Evolutionary conservation across 2,329 filamentous ascomycete genomes (phyloP), one percentile per base, ranked within the genome.

Genomic region (Reticulascus tulasneorum): DNA sequence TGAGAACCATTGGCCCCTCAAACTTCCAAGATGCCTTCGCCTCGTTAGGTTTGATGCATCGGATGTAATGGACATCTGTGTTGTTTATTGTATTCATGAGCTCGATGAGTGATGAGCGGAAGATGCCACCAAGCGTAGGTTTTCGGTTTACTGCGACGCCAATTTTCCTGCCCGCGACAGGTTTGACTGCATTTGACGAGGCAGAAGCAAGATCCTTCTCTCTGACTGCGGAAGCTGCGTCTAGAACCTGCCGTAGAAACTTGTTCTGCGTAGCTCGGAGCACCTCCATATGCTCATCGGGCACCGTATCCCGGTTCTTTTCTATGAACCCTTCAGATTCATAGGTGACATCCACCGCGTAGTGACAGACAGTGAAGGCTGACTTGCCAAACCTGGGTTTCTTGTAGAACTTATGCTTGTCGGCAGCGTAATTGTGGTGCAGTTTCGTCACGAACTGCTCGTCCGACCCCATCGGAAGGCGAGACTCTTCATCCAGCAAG

Each of bases 261-360:
- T 70, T 67, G 63, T 96, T 98, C 21, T 78, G 83, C 1, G 89
- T 94, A 33, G 82, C 81, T 50, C 80, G 84, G 47, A 98, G 75
- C 23, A 98, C 84, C 40, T 93, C 89, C 82, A 98, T 86, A 58
- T 97, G 93, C 67, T 98, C 93, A 56, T 98, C 93, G 6, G 93
- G 93, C 29, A 98, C 93, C 15, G 94, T 98, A 62, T 98, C 93
- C 61, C 93, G 82, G 64, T 98, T 98, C 77, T 98, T 98, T 63
- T 98, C 94, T 54, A 98, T 96, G 66, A 98, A 98, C 29, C 93
- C 93, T 52, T 98, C 93, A 2, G 91, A 97, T 63, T 98, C 93
- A 59, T 98, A 98, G 13, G 91, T 97, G 51, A 98, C 93, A 54
- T 98, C 93, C 38, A 98, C 75, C 34, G 93, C 93, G 64, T 98